Evolutionary conservation across 306 rosid species (phyloP), one percentile per base, ranked within the genome.

Genomic region (Cucurbita argyrosperma): DNA sequence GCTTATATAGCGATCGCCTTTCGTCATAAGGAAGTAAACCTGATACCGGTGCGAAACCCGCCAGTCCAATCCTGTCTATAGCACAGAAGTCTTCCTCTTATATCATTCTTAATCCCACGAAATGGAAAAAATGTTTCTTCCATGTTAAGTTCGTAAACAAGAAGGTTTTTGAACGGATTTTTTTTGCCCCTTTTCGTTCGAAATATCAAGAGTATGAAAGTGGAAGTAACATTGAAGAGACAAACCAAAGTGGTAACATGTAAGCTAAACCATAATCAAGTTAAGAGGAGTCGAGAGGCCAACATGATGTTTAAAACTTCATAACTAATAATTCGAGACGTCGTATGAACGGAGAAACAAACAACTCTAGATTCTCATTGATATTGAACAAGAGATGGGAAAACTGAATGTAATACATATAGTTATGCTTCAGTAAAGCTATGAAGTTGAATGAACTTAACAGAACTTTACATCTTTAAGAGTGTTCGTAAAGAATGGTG

Each of bases 61-160:
- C 96, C 88, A 35, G 87, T 83, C 98, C 98, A 90, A 76, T 93
- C 98, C 80, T 90, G 98, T 76, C 79, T 93, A 79, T 92, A 93
- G 90, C 96, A 93, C 77, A 85, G 4, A 72, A 90, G 76, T 84
- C 98, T 87, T 75, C 88, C 96, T 80, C 85, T 87, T 67, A 93
- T 84, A 47, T 93, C 98, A 75, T 93, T 88, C 84, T 86, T 90
- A 75, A 93, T 93, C 77, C 98, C 98, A 0, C 96, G 96, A 58
- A 93, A 78, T 76, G 98, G 98, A 76, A 93, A 96, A 85, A 90
- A 93, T 56, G 96, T 90, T 88, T 93, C 98, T 79, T 93, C 98
- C 98, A 93, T 93, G 72, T 39, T 35, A 74, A 60, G 56, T 71
- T 82, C 55, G 77, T 26, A 74, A 78, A 74, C 73, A 78, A 75